Conservation (phyloP, 352 stramenopile species). For the Globisporangium alternatum region DNA sequence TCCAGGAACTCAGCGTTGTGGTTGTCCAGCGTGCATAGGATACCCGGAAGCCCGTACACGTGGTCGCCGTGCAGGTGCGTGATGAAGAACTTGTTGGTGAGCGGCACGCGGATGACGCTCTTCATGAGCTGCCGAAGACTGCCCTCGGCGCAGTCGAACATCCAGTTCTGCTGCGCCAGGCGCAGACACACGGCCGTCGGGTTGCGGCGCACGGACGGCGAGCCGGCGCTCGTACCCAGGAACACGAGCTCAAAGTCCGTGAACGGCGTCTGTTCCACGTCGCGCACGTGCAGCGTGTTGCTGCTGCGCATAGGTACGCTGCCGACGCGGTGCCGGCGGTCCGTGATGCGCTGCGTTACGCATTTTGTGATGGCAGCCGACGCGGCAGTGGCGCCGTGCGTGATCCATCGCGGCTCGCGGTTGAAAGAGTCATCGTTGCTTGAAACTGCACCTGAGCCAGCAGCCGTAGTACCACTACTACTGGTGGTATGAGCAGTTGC, state of each 20-base stretch:
- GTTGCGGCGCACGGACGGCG: constrained; percentile 64
- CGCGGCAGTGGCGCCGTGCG: constrained; percentile 8
- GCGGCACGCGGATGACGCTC: constrained; percentile 62
- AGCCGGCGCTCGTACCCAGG: constrained; percentile 76
- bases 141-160: constrained; percentile 87
- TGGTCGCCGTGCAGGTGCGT: constrained; percentile 87
- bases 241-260: constrained; percentile 85
- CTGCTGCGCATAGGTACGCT: constrained; percentile 54
- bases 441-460: background rate
- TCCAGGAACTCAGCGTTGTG: constrained; percentile 65
- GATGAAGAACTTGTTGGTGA: constrained; percentile 85
- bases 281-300: constrained; percentile 42
- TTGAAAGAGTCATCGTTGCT: background rate
- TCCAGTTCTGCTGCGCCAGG: constrained; percentile 72
- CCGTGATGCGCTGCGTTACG: constrained; percentile 28
- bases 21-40: constrained; percentile 84
- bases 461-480: background rate
- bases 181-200: constrained; percentile 59
- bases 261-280: constrained; percentile 47
- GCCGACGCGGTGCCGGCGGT: constrained; percentile 41
- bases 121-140: constrained; percentile 82
- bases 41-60: constrained; percentile 74
- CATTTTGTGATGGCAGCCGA: constrained; percentile 19
- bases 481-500: background rate
- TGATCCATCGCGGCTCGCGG: constrained; percentile 12